A percentile compares a stretch with the other conserved stretches of the same genome.
Evolutionary conservation across 495 filamentous ascomycete species (phyloP).

Genomic region (Podospora australis): DNA sequence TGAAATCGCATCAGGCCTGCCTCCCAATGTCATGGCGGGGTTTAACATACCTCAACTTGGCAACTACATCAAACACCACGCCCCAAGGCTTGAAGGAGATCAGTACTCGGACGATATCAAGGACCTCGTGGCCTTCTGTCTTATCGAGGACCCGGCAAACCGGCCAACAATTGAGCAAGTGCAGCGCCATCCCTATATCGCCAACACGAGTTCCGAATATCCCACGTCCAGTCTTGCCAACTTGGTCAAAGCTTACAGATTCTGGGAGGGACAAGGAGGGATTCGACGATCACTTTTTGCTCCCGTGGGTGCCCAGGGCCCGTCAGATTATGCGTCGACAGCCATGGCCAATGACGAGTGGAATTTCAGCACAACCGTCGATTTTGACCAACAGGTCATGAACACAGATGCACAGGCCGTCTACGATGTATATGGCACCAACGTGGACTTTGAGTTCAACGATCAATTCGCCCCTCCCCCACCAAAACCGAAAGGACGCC

Average conservation of each 20-base stretch:
- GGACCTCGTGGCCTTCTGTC: conserved; percentile 70
- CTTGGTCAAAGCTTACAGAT: conserved; percentile 73
- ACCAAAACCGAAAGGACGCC: conserved; percentile 34
- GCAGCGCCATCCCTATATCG: conserved; percentile 58
- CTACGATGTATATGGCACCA: conserved; percentile 45
- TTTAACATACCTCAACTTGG: conserved; percentile 49
- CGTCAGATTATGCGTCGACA: conserved; percentile 35
- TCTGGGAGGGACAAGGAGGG: conserved; percentile 82
- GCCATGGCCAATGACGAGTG: conserved; percentile 60
- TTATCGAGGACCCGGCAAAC: conserved; percentile 65
- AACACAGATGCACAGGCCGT: conserved; percentile 42
- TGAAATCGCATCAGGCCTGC: conserved; percentile 85
- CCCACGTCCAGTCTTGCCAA: conserved; percentile 63
- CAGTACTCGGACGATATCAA: conserved; percentile 69
- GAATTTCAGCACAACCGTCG: conserved; percentile 87
- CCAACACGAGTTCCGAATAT: conserved; percentile 56
- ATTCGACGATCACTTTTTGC: conserved; percentile 77
- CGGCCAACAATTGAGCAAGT: conserved; percentile 66
- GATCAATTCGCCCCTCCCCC: conserved; percentile 35
- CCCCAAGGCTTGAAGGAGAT: conserved; percentile 68
- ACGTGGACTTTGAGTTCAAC: conserved; percentile 40
- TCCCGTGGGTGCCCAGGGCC: conserved; percentile 61
- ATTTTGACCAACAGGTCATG: conserved; percentile 61
- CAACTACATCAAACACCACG: conserved; percentile 52
- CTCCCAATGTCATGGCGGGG: conserved; percentile 57